Percentiles rank a stretch among this genome's conserved stretches.
Evolutionary conservation across 345 rosid species (phyloP).

Genomic region (Gossypium rotundifolium): DNA sequence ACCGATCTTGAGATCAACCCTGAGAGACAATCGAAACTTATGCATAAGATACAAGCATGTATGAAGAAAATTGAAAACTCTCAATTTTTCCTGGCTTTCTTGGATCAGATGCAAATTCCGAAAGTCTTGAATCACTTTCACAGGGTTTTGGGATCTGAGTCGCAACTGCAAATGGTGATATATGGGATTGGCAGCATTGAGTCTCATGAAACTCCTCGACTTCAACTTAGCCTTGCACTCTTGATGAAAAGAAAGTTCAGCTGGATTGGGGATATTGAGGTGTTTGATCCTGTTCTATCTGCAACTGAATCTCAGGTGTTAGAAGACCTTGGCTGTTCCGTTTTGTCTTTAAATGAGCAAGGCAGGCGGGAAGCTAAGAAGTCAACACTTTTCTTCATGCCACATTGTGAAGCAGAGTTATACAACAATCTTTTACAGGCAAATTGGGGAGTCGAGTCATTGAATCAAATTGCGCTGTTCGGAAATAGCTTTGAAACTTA

Average conservation of each 20-base stretch:
- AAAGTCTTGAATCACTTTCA: slow-evolving; percentile 34
- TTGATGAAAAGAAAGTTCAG: slow-evolving; percentile 63
- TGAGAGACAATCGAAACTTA: slow-evolving; percentile 43
- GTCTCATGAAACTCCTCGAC: slow-evolving; percentile 61
- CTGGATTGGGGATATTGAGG: slow-evolving; percentile 69
- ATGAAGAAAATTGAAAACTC: slow-evolving; percentile 51
- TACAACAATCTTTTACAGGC: slow-evolving; percentile 65
- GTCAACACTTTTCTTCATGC: slow-evolving; percentile 84
- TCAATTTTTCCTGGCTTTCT: slow-evolving; percentile 41
- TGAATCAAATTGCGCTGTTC: slow-evolving; percentile 49
- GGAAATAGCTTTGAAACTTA: slow-evolving; percentile 80
- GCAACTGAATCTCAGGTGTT: slow-evolving; percentile 56
- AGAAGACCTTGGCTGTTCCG: slow-evolving; percentile 61
- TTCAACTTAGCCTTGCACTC: slow-evolving; percentile 71
- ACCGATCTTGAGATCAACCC: slow-evolving; percentile 42
- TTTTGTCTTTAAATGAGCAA: slow-evolving; percentile 67
- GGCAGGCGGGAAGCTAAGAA: slow-evolving; percentile 55
- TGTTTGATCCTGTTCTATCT: slow-evolving; percentile 81
- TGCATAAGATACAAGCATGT: slow-evolving; percentile 44
- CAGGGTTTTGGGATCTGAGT: slow-evolving; percentile 51
- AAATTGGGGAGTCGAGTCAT: slow-evolving; percentile 48
- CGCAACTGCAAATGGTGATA: slow-evolving; percentile 52
- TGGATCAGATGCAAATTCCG: slow-evolving; percentile 55
- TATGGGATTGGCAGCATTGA: slow-evolving; percentile 91
- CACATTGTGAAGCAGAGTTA: slow-evolving; percentile 78